Percentiles rank a stretch among this genome's conserved stretches.
phyloP scores from a whole-genome alignment of 768 basidiomycete genomes.

The Mycena rosella region DNA sequence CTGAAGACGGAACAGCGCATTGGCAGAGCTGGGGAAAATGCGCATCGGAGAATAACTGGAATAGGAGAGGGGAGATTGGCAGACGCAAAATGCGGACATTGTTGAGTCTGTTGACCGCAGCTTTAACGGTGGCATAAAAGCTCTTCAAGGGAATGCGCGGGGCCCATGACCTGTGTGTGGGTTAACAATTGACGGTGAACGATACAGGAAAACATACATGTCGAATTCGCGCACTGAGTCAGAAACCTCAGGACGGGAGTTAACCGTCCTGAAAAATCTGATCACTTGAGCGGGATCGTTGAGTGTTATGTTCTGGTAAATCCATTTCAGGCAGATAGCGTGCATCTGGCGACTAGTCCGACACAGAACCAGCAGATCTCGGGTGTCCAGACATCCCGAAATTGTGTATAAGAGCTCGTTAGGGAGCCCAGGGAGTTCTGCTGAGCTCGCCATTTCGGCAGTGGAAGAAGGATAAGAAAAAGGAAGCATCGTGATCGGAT shows the following conservation, averaged over 20 bases:
- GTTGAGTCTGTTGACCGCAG: not conserved
- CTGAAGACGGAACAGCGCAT: conserved; percentile 9
- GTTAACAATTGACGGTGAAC: not conserved
- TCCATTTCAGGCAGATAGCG: not conserved
- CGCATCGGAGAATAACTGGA: not conserved
- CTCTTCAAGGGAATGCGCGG: not conserved
- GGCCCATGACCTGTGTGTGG: not conserved
- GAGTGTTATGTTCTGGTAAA: conserved; percentile 11
- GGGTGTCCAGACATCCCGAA: no score
- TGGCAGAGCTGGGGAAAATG: conserved; percentile 10
- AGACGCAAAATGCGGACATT: not conserved
- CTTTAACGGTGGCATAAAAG: not conserved
- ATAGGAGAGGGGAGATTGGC: not conserved
- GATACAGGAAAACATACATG: conserved; percentile 3
- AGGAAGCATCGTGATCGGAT: no score
- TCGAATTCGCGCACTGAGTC: conserved; percentile 4
- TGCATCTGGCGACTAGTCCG: conserved; percentile 16
- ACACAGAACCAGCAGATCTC: no score
- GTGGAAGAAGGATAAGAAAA: no score
- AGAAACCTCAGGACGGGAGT: not conserved
- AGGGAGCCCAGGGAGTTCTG: no score
- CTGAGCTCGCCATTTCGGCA: no score
- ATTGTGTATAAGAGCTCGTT: no score
- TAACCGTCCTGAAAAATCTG: conserved; percentile 10
- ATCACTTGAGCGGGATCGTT: conserved; percentile 1